A percentile compares a stretch with the other conserved stretches of the same genome.
Conservation (phyloP, 257 asterid genomes). For the Solanum megistacrolobum region DNA sequence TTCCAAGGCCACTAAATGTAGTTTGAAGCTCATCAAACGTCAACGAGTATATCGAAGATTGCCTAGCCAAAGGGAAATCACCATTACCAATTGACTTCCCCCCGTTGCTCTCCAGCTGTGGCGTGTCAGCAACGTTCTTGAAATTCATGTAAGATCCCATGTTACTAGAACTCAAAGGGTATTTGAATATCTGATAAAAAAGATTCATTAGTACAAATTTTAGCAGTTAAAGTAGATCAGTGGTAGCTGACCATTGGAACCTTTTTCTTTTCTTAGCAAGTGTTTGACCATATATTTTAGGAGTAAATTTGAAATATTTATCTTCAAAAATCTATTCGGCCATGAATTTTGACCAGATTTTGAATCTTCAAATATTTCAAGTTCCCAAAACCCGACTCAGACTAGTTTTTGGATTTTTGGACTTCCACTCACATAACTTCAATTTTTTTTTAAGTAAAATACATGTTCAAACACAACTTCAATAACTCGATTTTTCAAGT, state of each 20-base stretch:
- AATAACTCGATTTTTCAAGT: background rate
- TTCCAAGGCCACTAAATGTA: conserved; percentile 65
- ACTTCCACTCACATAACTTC: background rate
- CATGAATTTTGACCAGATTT: background rate
- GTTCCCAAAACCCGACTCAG: background rate
- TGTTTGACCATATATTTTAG: background rate
- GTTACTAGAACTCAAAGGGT: conserved; percentile 2
- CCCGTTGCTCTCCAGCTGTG: conserved; percentile 38
- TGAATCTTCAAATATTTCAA: background rate
- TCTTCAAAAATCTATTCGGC: background rate
- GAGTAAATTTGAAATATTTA: background rate
- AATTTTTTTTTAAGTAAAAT: background rate
- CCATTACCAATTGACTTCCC: conserved; percentile 34
- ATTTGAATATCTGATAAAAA: conserved; percentile 20
- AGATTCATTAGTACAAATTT: conserved; percentile 4
- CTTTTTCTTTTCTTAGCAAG: background rate
- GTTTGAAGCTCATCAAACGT: conserved; percentile 86
- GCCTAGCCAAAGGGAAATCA: conserved; percentile 49
- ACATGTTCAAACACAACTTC: background rate
- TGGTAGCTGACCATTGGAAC: background rate
- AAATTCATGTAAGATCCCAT: conserved; percentile 83
- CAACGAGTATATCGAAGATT: conserved; percentile 66
- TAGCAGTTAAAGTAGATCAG: background rate
- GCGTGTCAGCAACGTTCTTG: conserved; percentile 44
- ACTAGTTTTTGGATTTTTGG: background rate